A percentile compares a stretch with the other conserved stretches of the same genome.
Conservation (phyloP, 257 asterid species). For the Solanum okadae region DNA sequence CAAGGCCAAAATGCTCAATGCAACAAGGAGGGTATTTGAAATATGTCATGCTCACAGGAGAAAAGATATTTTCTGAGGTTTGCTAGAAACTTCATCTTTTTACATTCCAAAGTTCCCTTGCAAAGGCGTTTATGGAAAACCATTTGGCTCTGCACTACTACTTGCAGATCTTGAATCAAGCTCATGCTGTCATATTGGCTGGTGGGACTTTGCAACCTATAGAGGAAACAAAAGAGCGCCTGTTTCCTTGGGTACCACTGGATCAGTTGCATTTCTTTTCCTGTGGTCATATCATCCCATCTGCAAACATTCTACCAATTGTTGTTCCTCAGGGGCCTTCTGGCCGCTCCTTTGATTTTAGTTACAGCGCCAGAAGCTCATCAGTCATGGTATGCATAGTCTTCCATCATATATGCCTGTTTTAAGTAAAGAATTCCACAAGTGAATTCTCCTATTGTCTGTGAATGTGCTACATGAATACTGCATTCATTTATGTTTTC, state of each 20-base stretch:
- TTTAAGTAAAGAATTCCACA: background rate
- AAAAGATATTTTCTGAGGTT: constrained; percentile 88
- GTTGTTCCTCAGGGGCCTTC: constrained; percentile 88
- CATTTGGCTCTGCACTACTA: background rate
- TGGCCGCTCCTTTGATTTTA: constrained; percentile 66
- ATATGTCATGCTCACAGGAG: constrained; percentile 96
- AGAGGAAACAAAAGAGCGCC: constrained; percentile 91
- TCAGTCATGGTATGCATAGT: constrained; percentile 54
- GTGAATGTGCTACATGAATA: background rate
- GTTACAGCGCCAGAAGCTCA: constrained; percentile 70
- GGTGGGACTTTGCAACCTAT: constrained; percentile 97
- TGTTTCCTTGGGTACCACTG: constrained; percentile 56
- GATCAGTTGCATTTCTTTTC: constrained; percentile 66
- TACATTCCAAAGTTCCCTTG: background rate
- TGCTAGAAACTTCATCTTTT: constrained; percentile 5
- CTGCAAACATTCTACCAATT: constrained; percentile 75
- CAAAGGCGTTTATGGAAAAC: background rate
- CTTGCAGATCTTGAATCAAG: constrained; percentile 53
- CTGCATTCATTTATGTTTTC: background rate
- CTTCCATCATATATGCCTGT: background rate
- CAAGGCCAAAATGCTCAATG: constrained; percentile 26
- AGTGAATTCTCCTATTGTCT: background rate
- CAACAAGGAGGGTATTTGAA: constrained; percentile 65
- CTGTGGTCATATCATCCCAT: constrained; percentile 82
- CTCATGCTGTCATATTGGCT: constrained; percentile 84